Evolutionary conservation across 306 rosid genomes (phyloP).

Genomic region (Sicyos edulis): DNA sequence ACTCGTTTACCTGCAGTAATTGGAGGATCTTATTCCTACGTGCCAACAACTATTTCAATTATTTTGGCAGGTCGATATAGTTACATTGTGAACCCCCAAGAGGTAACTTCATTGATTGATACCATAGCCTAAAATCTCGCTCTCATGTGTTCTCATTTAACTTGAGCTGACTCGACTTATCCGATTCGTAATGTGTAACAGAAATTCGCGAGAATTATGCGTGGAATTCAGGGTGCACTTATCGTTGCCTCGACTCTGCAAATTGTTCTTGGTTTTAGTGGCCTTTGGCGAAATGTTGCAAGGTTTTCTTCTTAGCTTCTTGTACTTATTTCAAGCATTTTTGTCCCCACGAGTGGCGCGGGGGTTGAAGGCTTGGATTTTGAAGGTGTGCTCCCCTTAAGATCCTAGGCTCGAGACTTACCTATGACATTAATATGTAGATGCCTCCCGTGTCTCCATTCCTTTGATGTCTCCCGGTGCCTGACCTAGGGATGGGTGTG

Average conservation of each 20-base stretch:
- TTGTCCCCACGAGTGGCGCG: no score
- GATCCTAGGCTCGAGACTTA: no score
- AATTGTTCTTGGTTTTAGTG: slow-evolving; percentile 93
- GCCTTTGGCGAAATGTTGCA: slow-evolving; percentile 95
- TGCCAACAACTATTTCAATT: slow-evolving; percentile 89
- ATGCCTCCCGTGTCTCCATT: no score
- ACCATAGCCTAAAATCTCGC: slow-evolving; percentile 3
- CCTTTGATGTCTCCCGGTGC: no score
- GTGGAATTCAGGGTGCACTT: slow-evolving; percentile 94
- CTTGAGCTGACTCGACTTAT: slow-evolving; percentile 18
- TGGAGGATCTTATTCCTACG: slow-evolving; percentile 83
- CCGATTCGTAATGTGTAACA: slow-evolving; percentile 28
- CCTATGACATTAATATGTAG: no score
- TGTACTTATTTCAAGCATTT: not conserved
- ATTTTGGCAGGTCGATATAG: slow-evolving; percentile 86
- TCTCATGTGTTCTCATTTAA: not conserved
- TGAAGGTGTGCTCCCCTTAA: no score
- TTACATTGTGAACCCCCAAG: slow-evolving; percentile 62
- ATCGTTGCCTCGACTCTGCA: slow-evolving; percentile 94
- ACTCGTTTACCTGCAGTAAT: slow-evolving; percentile 91
- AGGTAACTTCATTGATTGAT: slow-evolving; percentile 42
- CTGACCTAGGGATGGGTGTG: no score
- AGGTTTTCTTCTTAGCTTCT: slow-evolving; percentile 41
- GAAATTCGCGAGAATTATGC: slow-evolving; percentile 90
- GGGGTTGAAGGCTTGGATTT: no score